A percentile compares a stretch with the other conserved stretches of the same genome.
Evolutionary conservation across 2,329 filamentous ascomycete genomes (phyloP).

Genomic region (Claviceps monticola): DNA sequence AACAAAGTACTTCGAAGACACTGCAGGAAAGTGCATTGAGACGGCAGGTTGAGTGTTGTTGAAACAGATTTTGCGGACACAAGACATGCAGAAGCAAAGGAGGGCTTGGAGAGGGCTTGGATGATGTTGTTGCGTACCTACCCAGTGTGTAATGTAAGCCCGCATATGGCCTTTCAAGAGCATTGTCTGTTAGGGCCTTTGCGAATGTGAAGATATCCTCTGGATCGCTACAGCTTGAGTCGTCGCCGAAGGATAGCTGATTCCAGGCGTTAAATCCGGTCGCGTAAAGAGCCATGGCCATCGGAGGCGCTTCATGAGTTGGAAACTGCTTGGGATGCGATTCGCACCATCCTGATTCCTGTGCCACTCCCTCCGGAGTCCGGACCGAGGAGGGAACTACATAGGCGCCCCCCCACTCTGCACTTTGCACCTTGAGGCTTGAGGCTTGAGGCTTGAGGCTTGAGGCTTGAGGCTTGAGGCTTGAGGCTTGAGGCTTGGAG

Average conservation of each 20-base stretch:
- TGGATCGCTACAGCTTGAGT: slow-evolving; percentile 18
- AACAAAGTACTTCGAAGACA: not conserved
- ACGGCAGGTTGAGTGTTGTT: not conserved
- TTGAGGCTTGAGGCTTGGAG: too few species aligned
- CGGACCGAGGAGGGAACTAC: too few species aligned
- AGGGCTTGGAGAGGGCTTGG: not conserved
- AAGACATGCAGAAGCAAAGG: not conserved
- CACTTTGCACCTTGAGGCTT: too few species aligned
- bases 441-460: too few species aligned
- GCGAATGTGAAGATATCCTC: slow-evolving; percentile 33
- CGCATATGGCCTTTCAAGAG: slow-evolving; percentile 22
- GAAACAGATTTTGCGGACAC: not conserved
- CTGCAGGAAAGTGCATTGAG: not conserved
- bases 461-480: too few species aligned
- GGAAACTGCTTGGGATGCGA: not conserved
- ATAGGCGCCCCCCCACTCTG: too few species aligned
- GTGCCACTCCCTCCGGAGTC: too few species aligned
- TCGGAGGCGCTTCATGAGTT: slow-evolving; percentile 7
- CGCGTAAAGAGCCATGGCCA: slow-evolving; percentile 41
- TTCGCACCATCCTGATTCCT: too few species aligned
- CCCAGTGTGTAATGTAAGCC: slow-evolving; percentile 33
- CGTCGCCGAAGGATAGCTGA: slow-evolving; percentile 31
- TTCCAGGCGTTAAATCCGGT: slow-evolving; percentile 46
- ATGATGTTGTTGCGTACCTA: slow-evolving; percentile 15
- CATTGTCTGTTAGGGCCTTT: slow-evolving; percentile 22